Base-by-base conservation (phyloP, 179 eudicot species). In the Corrigiola litoralis region DNA sequence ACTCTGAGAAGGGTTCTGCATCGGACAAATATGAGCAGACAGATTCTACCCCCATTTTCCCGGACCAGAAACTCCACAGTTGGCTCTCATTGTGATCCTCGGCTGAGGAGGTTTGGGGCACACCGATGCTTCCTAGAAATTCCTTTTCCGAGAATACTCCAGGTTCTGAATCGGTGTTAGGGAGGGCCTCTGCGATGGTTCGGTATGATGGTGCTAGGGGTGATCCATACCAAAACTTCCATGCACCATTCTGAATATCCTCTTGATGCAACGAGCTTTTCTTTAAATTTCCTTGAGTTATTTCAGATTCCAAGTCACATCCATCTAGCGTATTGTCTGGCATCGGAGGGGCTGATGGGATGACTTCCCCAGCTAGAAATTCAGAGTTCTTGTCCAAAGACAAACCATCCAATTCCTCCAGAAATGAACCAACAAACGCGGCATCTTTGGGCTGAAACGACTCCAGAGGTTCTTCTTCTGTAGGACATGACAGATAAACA, bases 61-160 rank as follows among this genome's bases (percentile, higher is more conserved):
- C 72, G 44, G 80, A 66, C 81, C 81, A 80, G 57, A 79, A 79
- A 71, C 81, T 73, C 81, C 75, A 68, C 12, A 65, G 55, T 51
- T 74, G 59, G 31, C n/a, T 60, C 46, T 62, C 67, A 31, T 49
- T 34, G 33, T 52, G 28, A 28, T 62, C 70, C 23, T 62, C 28
- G 32, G 25, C 29, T 55, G 69, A 56, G 7, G 67, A 50, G 51
- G 53, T 59, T 45, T 63, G 33, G 25, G 45, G 45, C 34, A 33
- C 73, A 58, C 38, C 32, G 3, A 51, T 24, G 7, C 46, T 52
- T 7, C 53, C 69, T 1, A 23, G 23, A 57, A 11, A 66, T 42
- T 55, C 56, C 59, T 52, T 49, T 69, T 76, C 78, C 42, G 75
- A 53, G 14, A 25, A 20, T 12, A 41, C 58, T 41, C 8, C 24